Evolutionary conservation across 768 basidiomycete species (phyloP).

Genomic region (Agaricus subrufescens): DNA sequence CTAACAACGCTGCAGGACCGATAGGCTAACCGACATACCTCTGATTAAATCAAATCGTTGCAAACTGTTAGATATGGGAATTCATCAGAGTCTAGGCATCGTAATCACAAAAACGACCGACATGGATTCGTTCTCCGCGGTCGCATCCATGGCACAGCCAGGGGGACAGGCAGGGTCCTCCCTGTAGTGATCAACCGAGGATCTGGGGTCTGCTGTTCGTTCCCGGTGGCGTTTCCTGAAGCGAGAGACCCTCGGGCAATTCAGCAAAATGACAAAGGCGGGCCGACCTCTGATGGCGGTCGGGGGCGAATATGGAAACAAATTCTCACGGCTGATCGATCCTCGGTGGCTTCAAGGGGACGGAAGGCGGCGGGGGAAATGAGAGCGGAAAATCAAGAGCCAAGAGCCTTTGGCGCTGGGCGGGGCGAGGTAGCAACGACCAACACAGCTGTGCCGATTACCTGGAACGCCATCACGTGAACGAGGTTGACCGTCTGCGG

Average conservation of each 20-base stretch:
- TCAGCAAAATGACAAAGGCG: too few species aligned
- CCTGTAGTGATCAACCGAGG: too few species aligned
- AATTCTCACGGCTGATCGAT: neutral
- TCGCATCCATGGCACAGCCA: neutral
- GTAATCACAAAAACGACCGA: neutral
- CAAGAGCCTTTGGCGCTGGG: too few species aligned
- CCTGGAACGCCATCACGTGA: too few species aligned
- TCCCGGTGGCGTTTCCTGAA: too few species aligned
- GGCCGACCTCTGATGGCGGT: neutral
- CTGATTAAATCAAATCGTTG: constrained; percentile 6
- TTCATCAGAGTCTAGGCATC: neutral
- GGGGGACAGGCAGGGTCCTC: neutral
- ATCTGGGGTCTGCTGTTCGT: neutral
- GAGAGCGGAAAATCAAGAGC: too few species aligned
- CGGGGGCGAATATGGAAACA: neutral
- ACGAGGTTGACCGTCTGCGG: neutral
- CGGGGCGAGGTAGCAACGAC: neutral
- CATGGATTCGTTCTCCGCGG: neutral
- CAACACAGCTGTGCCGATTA: too few species aligned
- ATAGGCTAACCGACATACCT: neutral
- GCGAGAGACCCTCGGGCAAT: too few species aligned
- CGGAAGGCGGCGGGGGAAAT: too few species aligned
- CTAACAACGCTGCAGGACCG: neutral
- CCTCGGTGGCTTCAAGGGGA: too few species aligned
- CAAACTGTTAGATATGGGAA: neutral